Base-by-base conservation (phyloP, 805 yeast species). In the Pichia phayaonensis region DNA sequence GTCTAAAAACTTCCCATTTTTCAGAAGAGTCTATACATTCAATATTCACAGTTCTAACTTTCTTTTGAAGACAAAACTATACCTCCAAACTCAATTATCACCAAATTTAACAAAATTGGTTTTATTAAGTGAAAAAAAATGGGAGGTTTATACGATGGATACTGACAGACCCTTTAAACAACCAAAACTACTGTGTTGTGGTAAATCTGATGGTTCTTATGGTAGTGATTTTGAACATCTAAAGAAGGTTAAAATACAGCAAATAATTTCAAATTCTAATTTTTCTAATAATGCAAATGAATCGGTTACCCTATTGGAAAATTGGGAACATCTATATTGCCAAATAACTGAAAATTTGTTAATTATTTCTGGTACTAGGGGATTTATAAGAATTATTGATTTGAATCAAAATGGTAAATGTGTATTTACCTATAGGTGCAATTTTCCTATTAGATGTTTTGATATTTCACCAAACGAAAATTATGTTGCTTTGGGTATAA, bases 1-100 rank as follows among this genome's bases (percentile, higher is more conserved):
- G 63, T 81, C 83, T 7, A 84, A 82, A 59, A 87, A 92, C 58
- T 90, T 88, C 66, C 97, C 97, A 0, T 79, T 81, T 49, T 86
- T 84, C 61, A 74, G 96, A 52, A 83, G 78, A 54, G 73, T 78
- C 46, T 72, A 74, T 46, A 79, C 79, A 42, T 75, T 74, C 59
- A 68, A 72, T 26, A 77, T 84, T 0, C 83, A 79, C 51, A 63
- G 63, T 23, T 66, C 80, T 10, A 73, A 73, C 45, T 69, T 79
- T 49, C 68, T 80, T 31, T 62, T 76, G 46, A 68, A 76, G 34
- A 69, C 80, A 47, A 70, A 75, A 67, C 54, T 75, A 56, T 69
- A 77, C 61, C 72, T 81, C 56, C 69, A 81, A 66, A 64, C 89
- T 48, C 74, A 86, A 52, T 73, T 80, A 43, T 74, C 94, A 10